Evolutionary conservation across 2,329 filamentous ascomycete genomes (phyloP).

Genomic region (Colletotrichum sp.): DNA sequence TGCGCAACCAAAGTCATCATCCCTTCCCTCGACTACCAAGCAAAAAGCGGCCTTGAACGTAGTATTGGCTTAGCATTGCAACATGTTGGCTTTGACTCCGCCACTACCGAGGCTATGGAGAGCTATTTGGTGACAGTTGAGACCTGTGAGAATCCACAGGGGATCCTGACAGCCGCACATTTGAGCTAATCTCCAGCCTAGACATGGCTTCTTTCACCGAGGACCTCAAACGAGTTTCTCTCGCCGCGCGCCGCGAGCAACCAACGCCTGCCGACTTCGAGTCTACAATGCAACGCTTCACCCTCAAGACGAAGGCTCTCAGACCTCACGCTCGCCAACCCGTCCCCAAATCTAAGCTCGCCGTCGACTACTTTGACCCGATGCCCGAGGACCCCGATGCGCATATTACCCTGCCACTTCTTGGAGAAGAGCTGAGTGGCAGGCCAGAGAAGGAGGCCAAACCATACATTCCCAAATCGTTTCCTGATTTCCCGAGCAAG

Average conservation of each 20-base stretch:
- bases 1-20: slow-evolving; percentile 7
- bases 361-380: slow-evolving; percentile 42
- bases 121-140: slow-evolving; percentile 61
- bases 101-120: slow-evolving; percentile 62
- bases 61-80: slow-evolving; percentile 60
- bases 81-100: slow-evolving; percentile 63
- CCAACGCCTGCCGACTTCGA: slow-evolving; percentile 65
- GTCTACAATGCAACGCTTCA: slow-evolving; percentile 53
- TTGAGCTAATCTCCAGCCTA: slow-evolving; percentile 32
- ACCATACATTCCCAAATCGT: slow-evolving; percentile 61
- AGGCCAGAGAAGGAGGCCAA: slow-evolving; percentile 60
- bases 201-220: slow-evolving; percentile 55
- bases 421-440: slow-evolving; percentile 63
- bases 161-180: neutral
- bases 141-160: slow-evolving; percentile 52
- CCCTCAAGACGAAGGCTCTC: slow-evolving; percentile 55
- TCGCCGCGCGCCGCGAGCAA: slow-evolving; percentile 55
- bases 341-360: slow-evolving; percentile 42
- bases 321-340: slow-evolving; percentile 63
- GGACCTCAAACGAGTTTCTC: slow-evolving; percentile 51
- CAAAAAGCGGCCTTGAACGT: slow-evolving; percentile 53
- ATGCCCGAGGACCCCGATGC: slow-evolving; percentile 42
- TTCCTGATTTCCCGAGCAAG: slow-evolving; percentile 67
- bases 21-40: slow-evolving; percentile 34
- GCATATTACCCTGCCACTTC: slow-evolving; percentile 47